Conservation (phyloP, 2,329 filamentous ascomycete genomes). For the Geosmithia morbida region DNA sequence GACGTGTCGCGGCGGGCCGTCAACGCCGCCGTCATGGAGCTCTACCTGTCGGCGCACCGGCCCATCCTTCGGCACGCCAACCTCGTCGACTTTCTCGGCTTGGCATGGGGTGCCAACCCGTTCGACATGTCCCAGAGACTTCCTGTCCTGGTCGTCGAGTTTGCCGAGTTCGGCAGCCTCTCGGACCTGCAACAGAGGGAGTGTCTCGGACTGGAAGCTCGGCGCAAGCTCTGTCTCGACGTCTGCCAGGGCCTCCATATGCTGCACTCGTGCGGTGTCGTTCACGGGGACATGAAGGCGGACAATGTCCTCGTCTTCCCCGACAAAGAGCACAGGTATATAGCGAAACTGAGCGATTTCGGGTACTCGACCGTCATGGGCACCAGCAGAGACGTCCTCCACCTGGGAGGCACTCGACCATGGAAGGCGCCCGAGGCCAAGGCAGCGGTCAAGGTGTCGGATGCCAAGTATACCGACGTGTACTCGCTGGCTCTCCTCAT, state of each 20-base stretch:
- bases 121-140: background rate
- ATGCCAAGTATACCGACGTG: background rate
- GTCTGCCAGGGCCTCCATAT: background rate
- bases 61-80: background rate
- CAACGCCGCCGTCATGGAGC: background rate
- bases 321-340: background rate
- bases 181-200: background rate
- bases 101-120: background rate
- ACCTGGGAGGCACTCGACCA: background rate
- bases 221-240: background rate
- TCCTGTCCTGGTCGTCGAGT: background rate
- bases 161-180: background rate
- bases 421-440: background rate
- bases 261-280: background rate
- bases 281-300: background rate
- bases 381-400: background rate
- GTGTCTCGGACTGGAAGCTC: background rate
- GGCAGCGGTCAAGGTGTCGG: background rate
- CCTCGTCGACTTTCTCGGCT: background rate
- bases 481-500: background rate
- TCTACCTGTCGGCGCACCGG: background rate
- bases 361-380: background rate
- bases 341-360: background rate
- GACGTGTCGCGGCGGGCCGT: background rate
- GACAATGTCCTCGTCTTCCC: background rate